Base-by-base conservation (phyloP, 768 basidiomycete species). In the Goffeauzyma gilvescens region DNA sequence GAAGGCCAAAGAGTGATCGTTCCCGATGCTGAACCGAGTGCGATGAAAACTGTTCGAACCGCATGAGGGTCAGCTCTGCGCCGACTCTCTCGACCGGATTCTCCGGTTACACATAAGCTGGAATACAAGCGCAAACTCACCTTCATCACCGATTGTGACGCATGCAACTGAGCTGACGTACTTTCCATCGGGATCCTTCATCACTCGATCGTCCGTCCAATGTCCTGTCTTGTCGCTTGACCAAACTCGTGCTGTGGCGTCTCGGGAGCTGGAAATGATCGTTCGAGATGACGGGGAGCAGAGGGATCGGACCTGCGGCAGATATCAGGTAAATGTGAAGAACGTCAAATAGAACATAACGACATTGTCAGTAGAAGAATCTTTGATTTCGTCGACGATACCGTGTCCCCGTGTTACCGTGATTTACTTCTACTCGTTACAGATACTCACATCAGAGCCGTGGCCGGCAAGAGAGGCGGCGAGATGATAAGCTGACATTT, bases 221-320 rank as follows among this genome's bases (percentile, higher is more conserved):
- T 50, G 51, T 44, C 45, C 50, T 76, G 27, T 32, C 6, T 74
- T 60, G 65, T 71, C 45, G 77, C 67, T 36, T 17, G 48, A 38
- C 90, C 89, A 96, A 23, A 76, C 69, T 59, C 89, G 83, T 51
- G 85, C 81, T 31, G 85, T 83, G 13, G 81, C 69, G 70, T 95
- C 89, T 59, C 89, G 76, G 34, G 89, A 93, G 47, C 80, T 81
- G 17, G 87, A 93, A 48, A 96, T 70, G 50, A 95, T 68, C 49
- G 85, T 71, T 52, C 75, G 68, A 62, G 81, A 68, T 22, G 75
- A 74, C 26, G 85, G 82, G 32, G 82, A 75, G 41, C 67, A 73
- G 48, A 95, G 68, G 26, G 75, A 79, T 57, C 85, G 79, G 51
- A 90, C 86, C 84, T 90, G 5, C 15, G 6, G 34, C 14, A 18